Conservation (phyloP, 1,139 yeast genomes). For the Yamadazyma dushanensis region DNA sequence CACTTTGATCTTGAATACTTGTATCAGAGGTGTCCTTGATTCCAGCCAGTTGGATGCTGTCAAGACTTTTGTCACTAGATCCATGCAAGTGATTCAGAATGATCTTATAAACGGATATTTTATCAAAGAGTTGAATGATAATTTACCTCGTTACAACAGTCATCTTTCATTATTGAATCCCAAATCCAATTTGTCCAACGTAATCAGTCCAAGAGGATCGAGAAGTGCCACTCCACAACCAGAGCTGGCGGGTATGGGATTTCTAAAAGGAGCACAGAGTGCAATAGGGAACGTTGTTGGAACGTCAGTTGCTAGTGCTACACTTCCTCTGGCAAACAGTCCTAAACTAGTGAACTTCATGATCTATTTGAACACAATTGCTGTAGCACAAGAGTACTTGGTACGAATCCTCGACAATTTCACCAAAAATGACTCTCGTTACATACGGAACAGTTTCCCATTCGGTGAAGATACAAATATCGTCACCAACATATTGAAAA, state of each 20-base stretch:
- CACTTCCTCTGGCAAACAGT: constrained; percentile 18
- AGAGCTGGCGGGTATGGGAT: constrained; percentile 31
- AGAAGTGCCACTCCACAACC: constrained; percentile 42
- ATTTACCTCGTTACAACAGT: constrained; percentile 54
- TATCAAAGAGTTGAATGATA: constrained; percentile 54
- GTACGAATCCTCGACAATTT: constrained; percentile 44
- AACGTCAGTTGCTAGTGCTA: constrained; percentile 22
- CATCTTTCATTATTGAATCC: constrained; percentile 26
- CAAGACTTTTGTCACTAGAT: constrained; percentile 45
- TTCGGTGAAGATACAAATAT: constrained; percentile 54
- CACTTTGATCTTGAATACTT: constrained; percentile 68
- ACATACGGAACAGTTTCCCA: constrained; percentile 48
- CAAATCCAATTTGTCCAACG: constrained; percentile 17
- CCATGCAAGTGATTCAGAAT: constrained; percentile 31
- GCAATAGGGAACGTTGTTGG: constrained; percentile 50
- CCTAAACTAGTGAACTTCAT: constrained; percentile 49
- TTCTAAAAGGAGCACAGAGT: constrained; percentile 47
- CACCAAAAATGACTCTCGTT: constrained; percentile 21
- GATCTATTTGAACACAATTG: constrained; percentile 60
- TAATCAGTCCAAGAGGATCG: constrained; percentile 26
- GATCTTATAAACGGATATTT: constrained; percentile 43
- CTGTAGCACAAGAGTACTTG: constrained; percentile 57
- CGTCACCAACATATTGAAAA: constrained; percentile 39
- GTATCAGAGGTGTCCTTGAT: constrained; percentile 57
- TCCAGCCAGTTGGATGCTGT: constrained; percentile 60